Conservation (phyloP, 257 asterid genomes). For the Linaria vulgaris region DNA sequence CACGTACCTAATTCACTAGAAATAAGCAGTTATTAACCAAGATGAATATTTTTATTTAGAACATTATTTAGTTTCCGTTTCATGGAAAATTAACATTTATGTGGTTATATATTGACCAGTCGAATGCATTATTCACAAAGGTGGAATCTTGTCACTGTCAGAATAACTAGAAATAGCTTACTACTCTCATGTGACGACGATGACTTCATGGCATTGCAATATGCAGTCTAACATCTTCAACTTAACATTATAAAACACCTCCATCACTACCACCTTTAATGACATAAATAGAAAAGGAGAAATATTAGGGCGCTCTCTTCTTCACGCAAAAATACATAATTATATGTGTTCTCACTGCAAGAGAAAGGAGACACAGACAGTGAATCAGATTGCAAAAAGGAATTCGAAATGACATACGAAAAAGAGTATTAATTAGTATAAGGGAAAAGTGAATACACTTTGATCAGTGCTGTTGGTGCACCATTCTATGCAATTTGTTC, state of each 20-base stretch:
- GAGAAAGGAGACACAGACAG: conserved; percentile 30
- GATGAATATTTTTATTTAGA: too few relatives aligned
- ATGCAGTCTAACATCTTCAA: conserved; percentile 38
- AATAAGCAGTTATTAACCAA: too few relatives aligned
- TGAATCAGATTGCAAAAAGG: conserved; percentile 17
- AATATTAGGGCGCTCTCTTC: conserved; percentile 33
- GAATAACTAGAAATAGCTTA: conserved; percentile 12
- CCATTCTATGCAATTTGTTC: conserved; percentile 37
- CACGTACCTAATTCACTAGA: too few relatives aligned
- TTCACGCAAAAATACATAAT: conserved; percentile 2
- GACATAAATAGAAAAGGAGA: conserved; percentile 40
- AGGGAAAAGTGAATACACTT: conserved; percentile 50
- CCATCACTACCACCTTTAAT: conserved; percentile 39
- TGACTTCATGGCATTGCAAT: conserved; percentile 40
- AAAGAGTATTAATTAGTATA: too few relatives aligned
- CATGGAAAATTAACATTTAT: too few relatives aligned
- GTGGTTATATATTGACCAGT: too few relatives aligned
- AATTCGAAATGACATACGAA: conserved; percentile 51
- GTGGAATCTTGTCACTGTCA: too few relatives aligned
- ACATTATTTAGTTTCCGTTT: too few relatives aligned
- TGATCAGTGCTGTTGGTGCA: conserved; percentile 39
- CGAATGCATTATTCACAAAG: too few relatives aligned
- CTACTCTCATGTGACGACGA: conserved; percentile 39
- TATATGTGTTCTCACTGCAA: neutral
- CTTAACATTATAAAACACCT: conserved; percentile 34